Evolutionary conservation across 1,139 yeast genomes (phyloP).

Genomic region (Nakaseomyces nivariensis): DNA sequence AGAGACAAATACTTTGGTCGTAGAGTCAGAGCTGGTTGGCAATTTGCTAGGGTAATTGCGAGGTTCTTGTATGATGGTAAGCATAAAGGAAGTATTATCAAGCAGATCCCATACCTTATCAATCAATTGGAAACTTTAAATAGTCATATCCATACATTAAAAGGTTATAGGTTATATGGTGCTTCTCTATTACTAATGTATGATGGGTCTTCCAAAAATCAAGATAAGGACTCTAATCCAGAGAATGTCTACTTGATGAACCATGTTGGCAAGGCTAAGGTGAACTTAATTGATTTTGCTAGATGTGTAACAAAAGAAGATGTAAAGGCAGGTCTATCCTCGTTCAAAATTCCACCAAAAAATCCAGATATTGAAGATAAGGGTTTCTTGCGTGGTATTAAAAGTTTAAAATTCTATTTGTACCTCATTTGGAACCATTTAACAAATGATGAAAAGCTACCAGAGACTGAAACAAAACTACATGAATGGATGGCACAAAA

Average conservation of each 20-base stretch:
- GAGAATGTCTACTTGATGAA: constrained; percentile 71
- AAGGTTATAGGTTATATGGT: constrained; percentile 88
- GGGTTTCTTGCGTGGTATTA: constrained; percentile 79
- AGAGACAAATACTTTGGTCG: constrained; percentile 93
- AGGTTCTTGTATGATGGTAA: constrained; percentile 74
- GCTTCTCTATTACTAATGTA: constrained; percentile 81
- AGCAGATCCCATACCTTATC: constrained; percentile 60
- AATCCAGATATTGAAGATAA: constrained; percentile 56
- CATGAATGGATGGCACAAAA: constrained; percentile 26
- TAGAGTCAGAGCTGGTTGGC: constrained; percentile 57
- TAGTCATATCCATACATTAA: constrained; percentile 42
- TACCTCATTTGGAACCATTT: constrained; percentile 42
- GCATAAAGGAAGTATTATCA: constrained; percentile 46
- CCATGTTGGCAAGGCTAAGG: constrained; percentile 32
- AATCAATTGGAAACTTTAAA: constrained; percentile 50
- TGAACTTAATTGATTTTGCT: constrained; percentile 89
- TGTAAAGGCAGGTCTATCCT: constrained; percentile 27
- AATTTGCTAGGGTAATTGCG: constrained; percentile 64
- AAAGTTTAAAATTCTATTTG: constrained; percentile 56
- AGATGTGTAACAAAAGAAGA: constrained; percentile 77
- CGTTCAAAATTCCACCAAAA: constrained; percentile 54
- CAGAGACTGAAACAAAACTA: constrained; percentile 22
- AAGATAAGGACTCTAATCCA: constrained; percentile 13
- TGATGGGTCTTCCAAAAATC: constrained; percentile 44
- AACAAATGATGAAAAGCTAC: constrained; percentile 30